Evolutionary conservation across 495 filamentous ascomycete genomes (phyloP), one percentile per base, ranked within the genome.

Genomic region (Penicillium waksmanii): DNA sequence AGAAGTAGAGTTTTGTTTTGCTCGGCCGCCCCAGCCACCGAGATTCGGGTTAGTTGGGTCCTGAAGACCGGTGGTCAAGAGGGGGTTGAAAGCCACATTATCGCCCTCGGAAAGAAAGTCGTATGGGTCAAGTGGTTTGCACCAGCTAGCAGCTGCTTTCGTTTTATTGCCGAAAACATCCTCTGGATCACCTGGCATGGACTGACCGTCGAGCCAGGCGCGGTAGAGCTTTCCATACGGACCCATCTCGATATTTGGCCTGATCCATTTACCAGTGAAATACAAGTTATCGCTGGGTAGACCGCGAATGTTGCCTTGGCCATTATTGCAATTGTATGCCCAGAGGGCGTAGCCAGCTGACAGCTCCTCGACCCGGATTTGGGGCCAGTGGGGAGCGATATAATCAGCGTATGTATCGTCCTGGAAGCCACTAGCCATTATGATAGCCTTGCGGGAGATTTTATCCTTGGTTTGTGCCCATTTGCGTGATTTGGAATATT

Each of bases 11-110:
- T 58, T 67, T 56, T 74, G 60, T 15, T 27, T 58, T 42, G 74
- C 72, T 35, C 77, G 53, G 0, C 77, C 76, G 23, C 77, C 77
- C 75, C 77, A 80, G 13, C 64, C 60, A 25, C 77, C 77, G 33
- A 67, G 77, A 5, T 67, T 62, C 6, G 77, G 76, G 38, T 73
- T 63, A 34, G 72, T 64, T 25, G 73, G 73, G 21, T 68, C 67
- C 10, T 68, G 66, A 13, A 80, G 61, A 1, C 77, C 73, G 56
- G 77, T 80, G 36, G 72, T 73, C 31, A 79, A 70, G 2, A 74
- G 61, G 27, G 68, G 76, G 7, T 78, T 65, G 50, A 73, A 77
- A 2, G 67, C 73, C 4, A 75, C 74, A 40, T 76, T 75, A 36
- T 77, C 76, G n/a, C 74, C 77, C 56, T 80, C 77, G 4, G 67